These are phyloP conservation scores for Colletotrichum trifolii DNA, from an alignment of 2,329 filamentous ascomycete genomes.

Conservation along the genomic window DNA sequence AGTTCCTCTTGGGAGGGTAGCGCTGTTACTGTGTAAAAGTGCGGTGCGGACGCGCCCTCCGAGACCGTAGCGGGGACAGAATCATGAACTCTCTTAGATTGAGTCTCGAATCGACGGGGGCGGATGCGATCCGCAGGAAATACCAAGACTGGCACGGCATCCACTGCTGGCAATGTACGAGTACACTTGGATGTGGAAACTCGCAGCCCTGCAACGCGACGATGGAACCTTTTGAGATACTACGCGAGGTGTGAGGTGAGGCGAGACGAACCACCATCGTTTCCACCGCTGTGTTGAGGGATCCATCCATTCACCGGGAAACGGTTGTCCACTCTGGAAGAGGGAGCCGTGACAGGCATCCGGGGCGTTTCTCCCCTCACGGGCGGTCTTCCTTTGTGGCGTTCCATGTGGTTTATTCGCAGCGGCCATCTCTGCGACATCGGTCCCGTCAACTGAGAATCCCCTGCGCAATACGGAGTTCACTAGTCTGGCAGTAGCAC, in stretches of 20 bases:
- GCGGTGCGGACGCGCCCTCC: conserved; percentile 26
- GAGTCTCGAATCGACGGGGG: conserved; percentile 21
- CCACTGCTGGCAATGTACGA: background rate
- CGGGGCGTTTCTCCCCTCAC: no score
- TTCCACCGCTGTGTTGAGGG: conserved; percentile 1
- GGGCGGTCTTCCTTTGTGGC: no score
- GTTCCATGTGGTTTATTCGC: no score
- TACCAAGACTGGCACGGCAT: conserved; percentile 13
- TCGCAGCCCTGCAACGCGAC: conserved; percentile 16
- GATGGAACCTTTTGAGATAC: conserved; percentile 4
- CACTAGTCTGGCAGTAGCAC: no score
- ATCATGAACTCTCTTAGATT: conserved; percentile 34
- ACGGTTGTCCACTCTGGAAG: no score
- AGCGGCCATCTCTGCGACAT: no score
- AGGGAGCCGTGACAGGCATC: no score
- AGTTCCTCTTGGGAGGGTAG: conserved; percentile 7
- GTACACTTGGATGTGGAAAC: conserved; percentile 1
- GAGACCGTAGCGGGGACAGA: conserved; percentile 26
- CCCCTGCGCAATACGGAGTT: no score
- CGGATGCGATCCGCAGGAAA: conserved; percentile 15
- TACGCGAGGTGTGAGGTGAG: no score
- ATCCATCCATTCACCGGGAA: no score
- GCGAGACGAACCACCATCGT: conserved; percentile 5
- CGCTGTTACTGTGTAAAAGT: background rate
- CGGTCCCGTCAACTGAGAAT: no score